Evolutionary conservation across 1,139 yeast species (phyloP).

Genomic region (Suhomyces taliae): DNA sequence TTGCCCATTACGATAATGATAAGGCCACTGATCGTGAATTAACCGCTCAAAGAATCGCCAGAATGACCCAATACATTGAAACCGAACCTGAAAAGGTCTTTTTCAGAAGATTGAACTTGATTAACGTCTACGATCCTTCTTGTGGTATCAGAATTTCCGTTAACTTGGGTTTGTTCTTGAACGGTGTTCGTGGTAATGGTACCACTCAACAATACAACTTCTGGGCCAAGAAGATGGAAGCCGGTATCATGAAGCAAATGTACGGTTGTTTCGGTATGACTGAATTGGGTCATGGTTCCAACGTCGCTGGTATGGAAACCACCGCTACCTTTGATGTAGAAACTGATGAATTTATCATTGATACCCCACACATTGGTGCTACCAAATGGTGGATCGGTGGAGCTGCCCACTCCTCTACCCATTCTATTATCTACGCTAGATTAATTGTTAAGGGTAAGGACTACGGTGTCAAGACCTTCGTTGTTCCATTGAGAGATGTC

Average conservation of each 20-base stretch:
- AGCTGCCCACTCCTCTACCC: slow-evolving; percentile 92
- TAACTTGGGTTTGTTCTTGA: slow-evolving; percentile 68
- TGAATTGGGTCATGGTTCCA: slow-evolving; percentile 91
- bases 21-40: slow-evolving; percentile 51
- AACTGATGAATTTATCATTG: slow-evolving; percentile 67
- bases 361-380: slow-evolving; percentile 89
- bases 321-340: slow-evolving; percentile 75
- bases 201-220: slow-evolving; percentile 59
- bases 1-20: slow-evolving; percentile 52
- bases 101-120: slow-evolving; percentile 39
- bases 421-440: slow-evolving; percentile 78
- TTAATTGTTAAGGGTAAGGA: slow-evolving; percentile 79
- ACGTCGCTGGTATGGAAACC: slow-evolving; percentile 91
- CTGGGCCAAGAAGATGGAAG: slow-evolving; percentile 78
- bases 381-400: slow-evolving; percentile 99
- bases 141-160: slow-evolving; percentile 55
- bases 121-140: slow-evolving; percentile 63
- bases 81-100: slow-evolving; percentile 45
- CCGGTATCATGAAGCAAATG: slow-evolving; percentile 60
- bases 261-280: slow-evolving; percentile 96
- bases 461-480: slow-evolving; percentile 87
- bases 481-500: slow-evolving; percentile 81
- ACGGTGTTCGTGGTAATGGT: slow-evolving; percentile 73
- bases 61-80: slow-evolving; percentile 48
- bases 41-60: slow-evolving; percentile 44